Percentiles rank a stretch among this genome's conserved stretches.
Conservation (phyloP, 352 stramenopile species). For the Phytophthora megakarya region DNA sequence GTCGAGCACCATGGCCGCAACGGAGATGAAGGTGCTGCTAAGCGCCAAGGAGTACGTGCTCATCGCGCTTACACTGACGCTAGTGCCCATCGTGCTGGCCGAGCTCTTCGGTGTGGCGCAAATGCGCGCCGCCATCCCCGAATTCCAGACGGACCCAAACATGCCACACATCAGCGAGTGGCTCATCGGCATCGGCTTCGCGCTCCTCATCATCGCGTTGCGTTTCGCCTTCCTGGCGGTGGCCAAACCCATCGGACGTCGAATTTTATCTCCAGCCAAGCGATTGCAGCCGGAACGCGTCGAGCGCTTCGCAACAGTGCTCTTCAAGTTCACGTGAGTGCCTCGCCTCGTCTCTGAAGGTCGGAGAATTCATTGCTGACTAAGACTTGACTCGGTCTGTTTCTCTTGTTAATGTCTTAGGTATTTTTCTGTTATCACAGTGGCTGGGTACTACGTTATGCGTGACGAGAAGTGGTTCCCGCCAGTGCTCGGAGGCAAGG, state of each 20-base stretch:
- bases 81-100: constrained; percentile 38
- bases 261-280: constrained; percentile 35
- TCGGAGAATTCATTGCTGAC: constrained; percentile 15
- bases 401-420: constrained; percentile 19
- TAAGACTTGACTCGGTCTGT: constrained; percentile 16
- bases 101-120: constrained; percentile 41
- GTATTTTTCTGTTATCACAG: constrained; percentile 41
- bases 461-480: constrained; percentile 59
- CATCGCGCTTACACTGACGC: constrained; percentile 30
- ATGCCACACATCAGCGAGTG: constrained; percentile 41
- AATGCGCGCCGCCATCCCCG: constrained; percentile 38
- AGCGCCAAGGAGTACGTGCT: constrained; percentile 44
- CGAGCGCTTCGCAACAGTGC: constrained; percentile 41
- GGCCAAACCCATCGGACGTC: constrained; percentile 33
- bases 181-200: constrained; percentile 31
- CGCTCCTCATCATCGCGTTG: constrained; percentile 35
- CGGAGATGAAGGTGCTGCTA: constrained; percentile 41
- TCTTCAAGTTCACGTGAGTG: constrained; percentile 46
- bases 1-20: constrained; percentile 36
- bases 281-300: constrained; percentile 35
- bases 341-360: constrained; percentile 30
- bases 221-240: constrained; percentile 32
- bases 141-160: constrained; percentile 38
- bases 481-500: constrained; percentile 43
- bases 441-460: constrained; percentile 47